Percentiles rank a stretch among this genome's conserved stretches.
Evolutionary conservation across 805 yeast genomes (phyloP).

Genomic region (Cyberlindnera xishuangbannaensis): DNA sequence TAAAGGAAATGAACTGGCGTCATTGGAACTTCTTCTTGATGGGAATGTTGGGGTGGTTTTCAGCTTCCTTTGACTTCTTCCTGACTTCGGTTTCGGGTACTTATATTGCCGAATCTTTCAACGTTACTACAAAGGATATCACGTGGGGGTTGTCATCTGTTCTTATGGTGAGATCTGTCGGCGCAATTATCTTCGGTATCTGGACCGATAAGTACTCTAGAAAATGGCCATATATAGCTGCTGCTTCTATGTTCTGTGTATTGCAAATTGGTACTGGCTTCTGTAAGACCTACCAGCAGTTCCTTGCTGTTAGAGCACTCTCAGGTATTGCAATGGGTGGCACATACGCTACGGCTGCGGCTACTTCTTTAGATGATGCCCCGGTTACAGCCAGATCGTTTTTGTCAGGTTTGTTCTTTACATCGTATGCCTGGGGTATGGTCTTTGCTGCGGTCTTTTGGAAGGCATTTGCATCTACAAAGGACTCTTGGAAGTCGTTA

Average conservation of each 20-base stretch:
- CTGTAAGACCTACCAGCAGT: constrained; percentile 48
- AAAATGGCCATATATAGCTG: constrained; percentile 58
- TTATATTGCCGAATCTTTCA: constrained; percentile 44
- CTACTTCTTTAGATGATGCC: constrained; percentile 53
- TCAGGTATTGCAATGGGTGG: constrained; percentile 57
- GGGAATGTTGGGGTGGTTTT: constrained; percentile 64
- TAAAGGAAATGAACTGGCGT: constrained; percentile 30
- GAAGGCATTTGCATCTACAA: constrained; percentile 50
- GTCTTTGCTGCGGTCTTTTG: constrained; percentile 57
- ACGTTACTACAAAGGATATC: constrained; percentile 40
- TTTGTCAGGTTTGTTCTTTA: constrained; percentile 53
- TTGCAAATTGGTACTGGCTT: constrained; percentile 64
- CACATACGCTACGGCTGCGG: constrained; percentile 38
- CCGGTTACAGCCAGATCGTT: constrained; percentile 58
- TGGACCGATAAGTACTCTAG: constrained; percentile 60
- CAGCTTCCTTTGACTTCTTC: constrained; percentile 72
- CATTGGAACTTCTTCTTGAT: constrained; percentile 56
- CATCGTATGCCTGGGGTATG: constrained; percentile 62
- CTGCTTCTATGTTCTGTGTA: constrained; percentile 44
- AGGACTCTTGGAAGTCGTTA: constrained; percentile 59
- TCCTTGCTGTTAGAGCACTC: constrained; percentile 55
- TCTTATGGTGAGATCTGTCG: constrained; percentile 65
- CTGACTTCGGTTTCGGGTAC: constrained; percentile 53
- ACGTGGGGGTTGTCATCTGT: constrained; percentile 75
- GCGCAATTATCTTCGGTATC: constrained; percentile 62